phyloP scores from a whole-genome alignment of 192 early-diverging fungal species.

The Coemansia reversa region DNA sequence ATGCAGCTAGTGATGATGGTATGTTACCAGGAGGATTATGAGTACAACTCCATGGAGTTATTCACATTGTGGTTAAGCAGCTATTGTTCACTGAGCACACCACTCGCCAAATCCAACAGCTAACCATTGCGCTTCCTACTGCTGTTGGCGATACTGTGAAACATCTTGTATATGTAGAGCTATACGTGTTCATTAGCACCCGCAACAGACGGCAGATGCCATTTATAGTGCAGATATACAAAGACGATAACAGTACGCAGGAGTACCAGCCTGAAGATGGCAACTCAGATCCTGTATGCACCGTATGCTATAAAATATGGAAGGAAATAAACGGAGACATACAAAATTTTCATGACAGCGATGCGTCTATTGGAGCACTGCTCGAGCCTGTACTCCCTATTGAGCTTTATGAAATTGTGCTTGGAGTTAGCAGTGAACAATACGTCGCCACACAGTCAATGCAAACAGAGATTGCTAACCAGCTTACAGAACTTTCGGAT shows the following conservation, averaged over 20 bases:
- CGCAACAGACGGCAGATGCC: not conserved
- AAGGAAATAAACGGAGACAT: conserved; percentile 7
- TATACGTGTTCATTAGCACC: conserved; percentile 4
- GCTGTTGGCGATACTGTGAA: not conserved
- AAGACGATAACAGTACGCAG: not conserved
- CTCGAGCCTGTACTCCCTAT: conserved; percentile 32
- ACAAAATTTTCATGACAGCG: not conserved
- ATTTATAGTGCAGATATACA: conserved; percentile 11
- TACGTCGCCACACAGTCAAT: conserved; percentile 27
- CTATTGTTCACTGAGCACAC: not conserved
- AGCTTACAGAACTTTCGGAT: conserved; percentile 6
- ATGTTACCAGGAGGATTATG: not conserved
- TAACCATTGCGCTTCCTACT: not conserved
- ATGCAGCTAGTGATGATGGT: not conserved
- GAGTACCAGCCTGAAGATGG: not conserved
- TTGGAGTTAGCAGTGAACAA: conserved; percentile 33
- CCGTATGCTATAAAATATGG: conserved; percentile 10
- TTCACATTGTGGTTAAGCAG: not conserved
- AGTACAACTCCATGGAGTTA: not conserved
- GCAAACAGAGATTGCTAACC: conserved; percentile 18
- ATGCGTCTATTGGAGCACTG: conserved; percentile 1
- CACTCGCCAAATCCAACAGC: not conserved
- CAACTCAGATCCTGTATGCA: conserved; percentile 12
- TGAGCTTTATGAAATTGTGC: conserved; percentile 36
- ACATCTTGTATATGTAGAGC: not conserved